Evolutionary conservation across 495 filamentous ascomycete genomes (phyloP).

Genomic region (Tuber magnatum): DNA sequence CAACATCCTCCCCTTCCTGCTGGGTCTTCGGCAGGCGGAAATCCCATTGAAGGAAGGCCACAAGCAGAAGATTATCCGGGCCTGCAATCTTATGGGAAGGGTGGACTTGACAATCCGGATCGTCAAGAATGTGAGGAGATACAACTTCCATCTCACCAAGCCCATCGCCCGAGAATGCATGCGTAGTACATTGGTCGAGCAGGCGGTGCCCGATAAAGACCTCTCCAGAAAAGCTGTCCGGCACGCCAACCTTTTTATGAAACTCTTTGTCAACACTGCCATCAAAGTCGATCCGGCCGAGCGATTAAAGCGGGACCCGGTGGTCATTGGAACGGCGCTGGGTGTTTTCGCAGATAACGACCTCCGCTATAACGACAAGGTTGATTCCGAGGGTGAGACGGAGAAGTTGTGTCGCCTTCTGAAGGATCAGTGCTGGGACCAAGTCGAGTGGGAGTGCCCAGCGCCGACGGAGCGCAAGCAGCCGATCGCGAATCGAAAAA

Average conservation of each 20-base stretch:
- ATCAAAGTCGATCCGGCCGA: slow-evolving; percentile 14
- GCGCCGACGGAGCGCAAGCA: not conserved
- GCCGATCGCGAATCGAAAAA: not conserved
- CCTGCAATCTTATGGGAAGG: slow-evolving; percentile 4
- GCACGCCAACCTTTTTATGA: slow-evolving; percentile 11
- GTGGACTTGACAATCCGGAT: slow-evolving; percentile 24
- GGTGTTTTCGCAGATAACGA: slow-evolving; percentile 20
- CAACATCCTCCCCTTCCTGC: slow-evolving; percentile 54
- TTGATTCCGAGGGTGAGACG: slow-evolving; percentile 9
- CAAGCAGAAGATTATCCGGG: slow-evolving; percentile 15
- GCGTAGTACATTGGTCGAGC: slow-evolving; percentile 9
- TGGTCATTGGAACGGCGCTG: slow-evolving; percentile 23
- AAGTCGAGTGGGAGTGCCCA: not conserved
- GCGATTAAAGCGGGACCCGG: slow-evolving; percentile 23
- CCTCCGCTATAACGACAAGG: slow-evolving; percentile 21
- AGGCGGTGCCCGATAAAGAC: not conserved
- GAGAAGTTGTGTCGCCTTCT: slow-evolving; percentile 7
- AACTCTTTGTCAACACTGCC: slow-evolving; percentile 22
- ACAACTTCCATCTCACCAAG: slow-evolving; percentile 14
- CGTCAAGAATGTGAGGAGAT: slow-evolving; percentile 10
- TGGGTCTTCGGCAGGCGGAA: slow-evolving; percentile 45
- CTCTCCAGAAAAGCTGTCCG: slow-evolving; percentile 9
- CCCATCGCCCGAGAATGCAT: slow-evolving; percentile 23
- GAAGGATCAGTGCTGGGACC: slow-evolving; percentile 11
- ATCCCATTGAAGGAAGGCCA: not conserved